Conservation (phyloP, 1,284 basidiomycete genomes). For the Pseudozyma flocculosa region DNA sequence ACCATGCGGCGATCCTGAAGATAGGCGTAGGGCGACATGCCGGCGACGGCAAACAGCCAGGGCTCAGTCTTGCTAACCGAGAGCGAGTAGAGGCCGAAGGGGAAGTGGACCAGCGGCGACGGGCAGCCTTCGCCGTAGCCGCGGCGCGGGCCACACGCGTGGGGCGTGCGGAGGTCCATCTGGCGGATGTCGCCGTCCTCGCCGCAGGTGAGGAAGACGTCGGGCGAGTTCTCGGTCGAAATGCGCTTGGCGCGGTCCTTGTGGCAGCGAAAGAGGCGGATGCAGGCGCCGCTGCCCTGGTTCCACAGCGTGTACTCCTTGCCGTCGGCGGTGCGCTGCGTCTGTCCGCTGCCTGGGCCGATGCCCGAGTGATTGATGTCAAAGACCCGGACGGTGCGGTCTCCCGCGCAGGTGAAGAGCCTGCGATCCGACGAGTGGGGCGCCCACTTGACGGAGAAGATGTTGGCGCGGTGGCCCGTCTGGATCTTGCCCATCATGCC, state of each 20-base stretch:
- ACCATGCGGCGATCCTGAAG: conserved; percentile 83
- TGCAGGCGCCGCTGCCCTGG: conserved; percentile 29
- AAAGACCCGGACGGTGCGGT: conserved; percentile 76
- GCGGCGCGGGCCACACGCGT: conserved; percentile 60
- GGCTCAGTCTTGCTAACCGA: conserved; percentile 60
- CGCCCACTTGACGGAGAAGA: conserved; percentile 82
- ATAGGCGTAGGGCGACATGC: conserved; percentile 67
- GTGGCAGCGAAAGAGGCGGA: conserved; percentile 51
- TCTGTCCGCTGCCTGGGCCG: conserved; percentile 5
- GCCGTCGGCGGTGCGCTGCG: conserved; percentile 1
- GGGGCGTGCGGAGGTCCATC: conserved; percentile 76
- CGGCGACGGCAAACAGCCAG: conserved; percentile 62
- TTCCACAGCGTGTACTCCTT: conserved; percentile 19
- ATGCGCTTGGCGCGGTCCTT: conserved; percentile 67
- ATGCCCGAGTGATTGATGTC: conserved; percentile 63
- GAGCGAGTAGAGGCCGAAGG: conserved; percentile 60
- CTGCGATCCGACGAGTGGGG: conserved; percentile 61
- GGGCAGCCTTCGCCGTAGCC: conserved; percentile 60
- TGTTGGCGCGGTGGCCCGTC: conserved; percentile 71
- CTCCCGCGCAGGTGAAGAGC: conserved; percentile 74
- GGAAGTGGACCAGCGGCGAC: conserved; percentile 66
- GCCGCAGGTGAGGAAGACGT: conserved; percentile 78
- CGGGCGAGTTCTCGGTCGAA: conserved; percentile 76
- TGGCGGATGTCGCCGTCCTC: conserved; percentile 73
- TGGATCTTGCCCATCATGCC: conserved; percentile 23